phyloP scores from a whole-genome alignment of 345 rosid species.

The Adansonia digitata region DNA sequence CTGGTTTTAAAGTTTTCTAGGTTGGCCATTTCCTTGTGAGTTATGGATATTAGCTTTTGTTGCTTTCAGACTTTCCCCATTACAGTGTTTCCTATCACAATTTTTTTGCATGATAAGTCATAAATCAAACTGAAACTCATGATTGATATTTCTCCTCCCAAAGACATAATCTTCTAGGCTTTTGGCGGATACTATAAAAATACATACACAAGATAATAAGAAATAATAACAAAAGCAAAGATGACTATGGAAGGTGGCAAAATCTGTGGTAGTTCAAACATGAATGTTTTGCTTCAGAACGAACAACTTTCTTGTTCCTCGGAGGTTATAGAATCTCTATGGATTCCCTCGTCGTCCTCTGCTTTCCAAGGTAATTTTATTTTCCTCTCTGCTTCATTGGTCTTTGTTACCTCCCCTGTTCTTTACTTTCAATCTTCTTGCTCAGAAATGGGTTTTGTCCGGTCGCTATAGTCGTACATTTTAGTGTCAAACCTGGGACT shows the following conservation, averaged over 20 bases:
- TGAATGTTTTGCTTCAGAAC: conserved; percentile 24
- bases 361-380: conserved; percentile 29
- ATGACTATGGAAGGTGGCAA: conserved; percentile 25
- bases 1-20: background rate
- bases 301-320: conserved; percentile 30
- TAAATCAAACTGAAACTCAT: conserved; percentile 2
- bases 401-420: conserved; percentile 2
- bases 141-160: background rate
- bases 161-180: background rate
- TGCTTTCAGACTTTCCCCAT: conserved; percentile 20
- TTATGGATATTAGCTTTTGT: conserved; percentile 14
- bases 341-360: conserved; percentile 35
- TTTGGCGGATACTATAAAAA: background rate
- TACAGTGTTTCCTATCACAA: conserved; percentile 12
- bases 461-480: background rate
- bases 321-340: conserved; percentile 27
- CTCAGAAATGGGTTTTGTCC: background rate
- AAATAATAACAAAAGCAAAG: too few species aligned
- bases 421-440: background rate
- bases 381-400: background rate
- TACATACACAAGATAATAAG: background rate
- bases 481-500: background rate
- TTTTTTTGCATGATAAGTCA: conserved; percentile 1
- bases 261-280: conserved; percentile 20
- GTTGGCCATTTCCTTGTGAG: background rate